Percentiles rank a stretch among this genome's conserved stretches.
These are phyloP conservation scores for Salix suchowensis DNA, from an alignment of 345 rosid species.

Conservation along the genomic window DNA sequence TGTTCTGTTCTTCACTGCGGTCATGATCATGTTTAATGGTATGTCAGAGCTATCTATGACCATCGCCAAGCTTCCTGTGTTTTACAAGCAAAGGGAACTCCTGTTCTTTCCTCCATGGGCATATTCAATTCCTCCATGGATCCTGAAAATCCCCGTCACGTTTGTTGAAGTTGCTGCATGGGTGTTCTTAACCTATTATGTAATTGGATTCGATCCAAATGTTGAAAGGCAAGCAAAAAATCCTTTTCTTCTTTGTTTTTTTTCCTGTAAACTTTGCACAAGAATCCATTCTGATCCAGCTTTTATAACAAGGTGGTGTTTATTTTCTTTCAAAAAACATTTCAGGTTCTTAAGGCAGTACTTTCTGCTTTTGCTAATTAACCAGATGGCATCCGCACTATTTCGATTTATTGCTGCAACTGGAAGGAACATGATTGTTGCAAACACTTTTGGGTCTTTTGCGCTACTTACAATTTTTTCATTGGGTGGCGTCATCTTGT, in stretches of 20 bases:
- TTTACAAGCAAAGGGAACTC: conserved; percentile 77
- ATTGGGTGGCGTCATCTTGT: conserved; percentile 58
- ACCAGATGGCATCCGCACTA: conserved; percentile 62
- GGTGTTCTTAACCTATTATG: conserved; percentile 65
- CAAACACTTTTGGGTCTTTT: conserved; percentile 61
- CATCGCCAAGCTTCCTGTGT: conserved; percentile 73
- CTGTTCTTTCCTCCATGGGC: conserved; percentile 80
- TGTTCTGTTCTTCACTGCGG: conserved; percentile 53
- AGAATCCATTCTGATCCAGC: neutral
- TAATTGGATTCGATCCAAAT: conserved; percentile 67
- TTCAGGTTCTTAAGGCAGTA: conserved; percentile 63
- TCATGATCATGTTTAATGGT: conserved; percentile 59
- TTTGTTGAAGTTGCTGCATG: conserved; percentile 58
- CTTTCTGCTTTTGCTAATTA: conserved; percentile 41
- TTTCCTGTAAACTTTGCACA: neutral
- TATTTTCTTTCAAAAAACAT: neutral
- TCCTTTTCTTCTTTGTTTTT: no score
- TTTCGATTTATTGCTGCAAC: conserved; percentile 51
- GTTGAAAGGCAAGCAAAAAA: conserved; percentile 47
- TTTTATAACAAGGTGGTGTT: neutral
- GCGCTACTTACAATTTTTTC: conserved; percentile 39
- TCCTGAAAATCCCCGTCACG: conserved; percentile 65
- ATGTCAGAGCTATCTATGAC: conserved; percentile 72
- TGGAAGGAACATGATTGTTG: conserved; percentile 60
- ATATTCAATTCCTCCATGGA: conserved; percentile 75